Percentiles rank a stretch among this genome's conserved stretches.
These are phyloP conservation scores for Apiotrichum montevideense DNA, from an alignment of 1,284 basidiomycete genomes.

Conservation along the genomic window DNA sequence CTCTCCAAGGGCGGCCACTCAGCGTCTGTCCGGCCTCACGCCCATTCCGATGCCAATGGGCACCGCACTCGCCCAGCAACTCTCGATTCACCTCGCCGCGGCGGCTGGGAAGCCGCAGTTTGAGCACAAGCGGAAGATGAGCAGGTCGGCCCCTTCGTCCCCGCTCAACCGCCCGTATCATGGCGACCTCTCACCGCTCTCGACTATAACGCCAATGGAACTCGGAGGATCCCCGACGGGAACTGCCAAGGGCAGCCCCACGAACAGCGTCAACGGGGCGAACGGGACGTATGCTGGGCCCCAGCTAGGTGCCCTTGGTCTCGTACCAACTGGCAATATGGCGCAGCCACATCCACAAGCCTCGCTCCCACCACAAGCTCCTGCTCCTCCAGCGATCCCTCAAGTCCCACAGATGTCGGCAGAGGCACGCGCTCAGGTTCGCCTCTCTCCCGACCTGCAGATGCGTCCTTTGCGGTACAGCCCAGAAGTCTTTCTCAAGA, in stretches of 20 bases:
- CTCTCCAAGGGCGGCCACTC: neutral
- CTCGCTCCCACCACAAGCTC: neutral
- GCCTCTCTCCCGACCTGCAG: constrained; percentile 11
- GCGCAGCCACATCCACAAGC: neutral
- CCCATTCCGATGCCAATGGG: neutral
- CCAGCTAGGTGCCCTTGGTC: neutral
- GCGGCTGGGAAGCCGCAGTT: neutral
- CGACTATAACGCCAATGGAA: constrained; percentile 12
- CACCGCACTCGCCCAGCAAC: neutral
- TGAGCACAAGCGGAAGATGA: neutral
- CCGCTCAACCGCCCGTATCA: constrained; percentile 1
- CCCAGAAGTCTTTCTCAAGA: constrained; percentile 5
- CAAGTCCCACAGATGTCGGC: neutral
- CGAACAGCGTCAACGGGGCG: too few species aligned
- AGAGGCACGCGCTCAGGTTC: neutral
- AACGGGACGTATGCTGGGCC: too few species aligned
- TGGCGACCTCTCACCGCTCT: constrained; percentile 9
- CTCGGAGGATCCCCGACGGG: neutral
- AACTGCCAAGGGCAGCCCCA: neutral
- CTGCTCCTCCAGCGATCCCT: neutral
- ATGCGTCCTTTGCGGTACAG: neutral
- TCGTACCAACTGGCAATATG: neutral
- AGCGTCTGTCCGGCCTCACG: neutral
- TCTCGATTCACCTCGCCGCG: neutral
- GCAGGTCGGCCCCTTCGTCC: constrained; percentile 9